Base-by-base conservation (phyloP, 164 flowering plant genomes). In the Warburgia ugandensis region DNA sequence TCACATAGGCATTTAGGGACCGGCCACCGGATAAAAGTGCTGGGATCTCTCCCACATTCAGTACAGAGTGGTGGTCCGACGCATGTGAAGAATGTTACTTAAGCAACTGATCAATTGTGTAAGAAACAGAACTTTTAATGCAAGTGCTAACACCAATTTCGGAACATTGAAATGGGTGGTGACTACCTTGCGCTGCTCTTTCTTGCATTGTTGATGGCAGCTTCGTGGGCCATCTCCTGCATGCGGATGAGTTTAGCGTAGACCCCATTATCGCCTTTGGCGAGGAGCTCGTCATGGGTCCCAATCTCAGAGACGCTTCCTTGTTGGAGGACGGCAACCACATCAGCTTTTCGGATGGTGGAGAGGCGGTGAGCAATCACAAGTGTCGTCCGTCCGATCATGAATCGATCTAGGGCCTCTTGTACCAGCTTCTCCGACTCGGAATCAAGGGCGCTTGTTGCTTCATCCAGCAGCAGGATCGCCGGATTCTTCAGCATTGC, bases 401-500 rank as follows among this genome's bases (percentile, higher is more conserved):
- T 92, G 73, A 92, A 86, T 7, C 95, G 76, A 59, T 92, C 99
- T 21, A 92, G 79, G 5, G 99, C 97, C 56, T 92, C 99, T 51
- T 92, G 99, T 36, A 92, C 97, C 27, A 92, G 76, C 67, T 81
- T 88, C 52, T 92, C 99, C 0, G 99, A 92, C 54, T 88, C 99
- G 1, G 99, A 80, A 66, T 92, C 99, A 45, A 92, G 60, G 2
- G 99, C 95, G 55, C 99, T 92, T 5, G 98, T 92, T n/a, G 98
- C 98, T 67, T 92, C 98, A 50, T 92, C 98, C 65, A 92, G 62
- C 22, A 92, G 83, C 46, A 92, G 62, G 46, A 92, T 92, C 29
- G 94, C 94, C 4, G 99, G 99, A 69, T 92, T 92, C 68, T 88
- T 92, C 47, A 92, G 80, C 96, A 92, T 92, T 42, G 98, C 98